A percentile compares a stretch with the other conserved stretches of the same genome.
Conservation (phyloP, 139 green algal genomes). For the Coccomyxa sp. region DNA sequence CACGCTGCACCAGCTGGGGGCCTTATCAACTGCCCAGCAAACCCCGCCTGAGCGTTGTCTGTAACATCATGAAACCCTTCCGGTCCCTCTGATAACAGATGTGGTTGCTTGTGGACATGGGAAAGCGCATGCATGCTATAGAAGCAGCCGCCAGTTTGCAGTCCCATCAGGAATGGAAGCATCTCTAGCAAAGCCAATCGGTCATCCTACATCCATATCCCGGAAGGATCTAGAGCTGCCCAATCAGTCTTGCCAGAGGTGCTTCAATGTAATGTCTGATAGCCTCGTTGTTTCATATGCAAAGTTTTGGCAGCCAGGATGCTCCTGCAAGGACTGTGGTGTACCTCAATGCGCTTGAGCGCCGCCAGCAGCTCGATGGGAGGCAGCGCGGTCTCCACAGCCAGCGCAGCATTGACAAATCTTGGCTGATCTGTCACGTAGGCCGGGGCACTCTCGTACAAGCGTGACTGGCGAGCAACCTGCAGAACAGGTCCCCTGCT, state of each 20-base stretch:
- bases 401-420: constrained; percentile 86
- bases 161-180: no score
- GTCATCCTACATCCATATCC: no score
- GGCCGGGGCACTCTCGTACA: constrained; percentile 84
- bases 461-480: constrained; percentile 55
- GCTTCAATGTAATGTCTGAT: not conserved
- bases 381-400: constrained; percentile 51
- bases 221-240: no score
- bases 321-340: not conserved
- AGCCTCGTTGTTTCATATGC: not conserved
- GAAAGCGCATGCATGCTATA: no score
- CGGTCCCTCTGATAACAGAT: no score
- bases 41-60: no score
- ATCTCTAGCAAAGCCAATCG: no score
- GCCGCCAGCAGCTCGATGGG: constrained; percentile 55
- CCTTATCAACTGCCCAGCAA: no score
- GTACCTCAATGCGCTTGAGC: constrained; percentile 76
- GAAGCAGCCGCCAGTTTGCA: no score
- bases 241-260: not conserved
- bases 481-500: constrained; percentile 17
- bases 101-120: no score
- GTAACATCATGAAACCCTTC: no score
- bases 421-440: constrained; percentile 81
- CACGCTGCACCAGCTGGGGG: no score
- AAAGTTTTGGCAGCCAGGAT: not conserved